phyloP scores from a whole-genome alignment of 2,329 filamentous ascomycete genomes.

The Talaromyces sp. region DNA sequence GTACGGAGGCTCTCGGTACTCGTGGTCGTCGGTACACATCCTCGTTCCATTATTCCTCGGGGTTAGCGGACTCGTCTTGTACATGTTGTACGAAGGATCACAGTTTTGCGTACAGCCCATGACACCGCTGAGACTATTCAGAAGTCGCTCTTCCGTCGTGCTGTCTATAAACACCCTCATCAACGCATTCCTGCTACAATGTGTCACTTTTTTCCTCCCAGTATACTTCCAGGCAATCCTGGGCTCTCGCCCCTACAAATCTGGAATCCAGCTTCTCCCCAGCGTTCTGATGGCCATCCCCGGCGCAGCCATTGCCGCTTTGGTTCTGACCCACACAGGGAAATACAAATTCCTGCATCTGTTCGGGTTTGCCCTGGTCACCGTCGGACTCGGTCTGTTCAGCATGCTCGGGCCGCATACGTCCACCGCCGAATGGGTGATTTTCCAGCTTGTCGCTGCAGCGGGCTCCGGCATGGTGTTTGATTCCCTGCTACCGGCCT shows the following conservation, averaged over 20 bases:
- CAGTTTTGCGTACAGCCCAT: constrained; percentile 25
- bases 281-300: constrained; percentile 20
- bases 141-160: constrained; percentile 17
- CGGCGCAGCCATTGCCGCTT: constrained; percentile 23
- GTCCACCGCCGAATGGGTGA: constrained; percentile 20
- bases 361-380: constrained; percentile 21
- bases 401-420: constrained; percentile 20
- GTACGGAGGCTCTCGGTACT: constrained; percentile 41
- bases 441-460: constrained; percentile 24
- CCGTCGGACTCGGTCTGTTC: constrained; percentile 22
- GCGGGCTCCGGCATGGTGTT: constrained; percentile 23
- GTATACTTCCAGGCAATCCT: constrained; percentile 79
- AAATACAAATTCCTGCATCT: constrained; percentile 26
- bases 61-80: constrained; percentile 19
- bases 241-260: constrained; percentile 62
- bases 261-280: constrained; percentile 69
- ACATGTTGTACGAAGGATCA: constrained; percentile 29
- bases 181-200: constrained; percentile 73
- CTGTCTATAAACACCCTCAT: constrained; percentile 61
- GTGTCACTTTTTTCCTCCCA: constrained; percentile 71
- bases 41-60: constrained; percentile 53
- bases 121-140: constrained; percentile 47
- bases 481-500: constrained; percentile 20
- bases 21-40: constrained; percentile 53
- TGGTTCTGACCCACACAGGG: constrained; percentile 27